Base-by-base conservation (phyloP, 164 flowering plant species). In the Chloranthus sessilifolius region DNA sequence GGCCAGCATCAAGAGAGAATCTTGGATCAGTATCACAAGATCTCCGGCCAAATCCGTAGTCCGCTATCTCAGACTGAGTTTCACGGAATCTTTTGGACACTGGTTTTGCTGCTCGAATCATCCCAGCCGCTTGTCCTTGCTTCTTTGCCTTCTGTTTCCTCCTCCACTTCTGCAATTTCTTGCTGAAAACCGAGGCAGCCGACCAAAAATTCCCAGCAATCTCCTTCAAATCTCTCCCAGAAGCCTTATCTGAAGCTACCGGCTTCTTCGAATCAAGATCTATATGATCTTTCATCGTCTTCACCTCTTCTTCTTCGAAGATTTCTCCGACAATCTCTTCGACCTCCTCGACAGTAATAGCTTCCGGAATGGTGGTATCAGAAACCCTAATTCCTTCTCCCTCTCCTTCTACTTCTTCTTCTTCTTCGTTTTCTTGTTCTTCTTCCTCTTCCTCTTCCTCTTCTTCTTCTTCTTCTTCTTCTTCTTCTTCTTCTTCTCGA, bases 221-320 rank as follows among this genome's bases (percentile, higher is more conserved):
- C 30, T 78, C 94, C 67, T 74, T 81, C 34, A 82, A 76, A 53
- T 81, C 83, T 31, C 74, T 66, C 22, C 68, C 49, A 31, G 39
- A 26, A 5, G 49, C 1, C 15, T 21, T 23, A 26, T 50, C 50
- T 22, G 42, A 27, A 12, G 22, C 75, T 0, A 66, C 40, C 20
- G 64, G 33, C 59, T 77, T 78, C 40, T 68, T 67, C 3, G 80
- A 60, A 63, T 92, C 95, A 27, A 80, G 84, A 69, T 88, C 88
- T 47, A 88, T 84, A 58, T 80, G 83, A 57, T 86, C 99, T 59
- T 92, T 88, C 82, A 86, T 89, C 5, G 86, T 75, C 76, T 74
- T 92, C 51, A 74, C 27, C 37, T 78, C 85, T 35, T 68, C 82
- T 14, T 61, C 78, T 15, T 52, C 70, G 29, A 11, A 54, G 9